Evolutionary conservation across 1,284 basidiomycete species (phyloP), one percentile per base, ranked within the genome.

Genomic region (Meira miltonrushii): DNA sequence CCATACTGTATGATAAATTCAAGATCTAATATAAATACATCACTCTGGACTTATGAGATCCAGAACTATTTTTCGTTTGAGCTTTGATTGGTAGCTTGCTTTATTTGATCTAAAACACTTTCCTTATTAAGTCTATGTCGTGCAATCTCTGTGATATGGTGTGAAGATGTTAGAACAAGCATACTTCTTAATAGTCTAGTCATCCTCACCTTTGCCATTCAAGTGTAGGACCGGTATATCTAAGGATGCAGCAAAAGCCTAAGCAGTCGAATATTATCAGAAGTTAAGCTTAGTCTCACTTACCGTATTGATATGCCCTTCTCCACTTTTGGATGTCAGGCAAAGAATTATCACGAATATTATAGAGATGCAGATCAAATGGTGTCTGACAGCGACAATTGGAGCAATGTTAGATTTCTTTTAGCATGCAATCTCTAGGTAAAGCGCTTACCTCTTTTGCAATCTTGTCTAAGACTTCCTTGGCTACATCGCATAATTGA

Each of bases 221-320:
- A 60, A 15, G 43, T 60, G 58, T 43, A 60, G 12, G 2, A 60
- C 58, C 10, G 58, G 58, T 12, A 60, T 60, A 40, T 60, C 55
- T 53, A 28, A 13, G 21, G 39, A 28, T 10, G 13, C 13, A 48
- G 9, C 17, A 39, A 53, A 15, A 25, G 6, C 43, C 19, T 25
- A 10, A 25, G 25, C 17, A 3, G 19, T 38, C 19, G 19, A 37
- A 10, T 1, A 19, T 23, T 17, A 40, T 37, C 9, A 39, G 7
- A 19, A 21, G 4, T 8, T 23, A 13, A n/a, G 6, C 15, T 53
- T 53, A 19, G 13, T n/a, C 15, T 37, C 37, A 44, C 51, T 53
- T 7, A 53, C 51, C 75, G 55, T 76, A 78, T 62, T 76, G 75
- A 54, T 78, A 78, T 60, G 61, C 64, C 54, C 75, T 62, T 38